Base-by-base conservation (phyloP, 75 land plant genomes). In the Sequoiadendron giganteum region DNA sequence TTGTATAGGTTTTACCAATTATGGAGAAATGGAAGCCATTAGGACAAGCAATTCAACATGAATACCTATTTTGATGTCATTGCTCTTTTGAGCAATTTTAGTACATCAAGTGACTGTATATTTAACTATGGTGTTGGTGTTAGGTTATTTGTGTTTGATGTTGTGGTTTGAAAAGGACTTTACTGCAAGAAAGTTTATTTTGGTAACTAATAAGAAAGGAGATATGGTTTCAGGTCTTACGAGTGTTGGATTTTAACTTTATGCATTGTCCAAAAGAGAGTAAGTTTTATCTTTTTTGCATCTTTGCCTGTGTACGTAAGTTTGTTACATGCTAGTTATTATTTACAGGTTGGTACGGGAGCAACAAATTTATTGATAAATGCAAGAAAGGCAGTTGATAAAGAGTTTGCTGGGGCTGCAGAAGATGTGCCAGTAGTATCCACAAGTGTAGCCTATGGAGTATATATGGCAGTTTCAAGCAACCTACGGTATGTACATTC, bases 381-480 rank as follows among this genome's bases (percentile, higher is more conserved):
- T 83, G 89, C 92, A 45, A 92, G 95, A 43, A 93, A 92, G 85
- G 84, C 90, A 38, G 72, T 96, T 30, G 97, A 95, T 89, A 92
- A 92, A 88, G 88, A 91, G 87, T 92, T 88, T 75, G 94, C 89
- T 58, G 96, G 91, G 40, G 92, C 91, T 77, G 91, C 91, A n/a
- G 98, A 96, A 85, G 94, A 95, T 83, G 90, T 96, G 45, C 98
- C 98, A 34, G 90, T 96, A 83, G 45, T 96, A 40, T 84, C 94
- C 55, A 96, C 98, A 30, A 96, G 97, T 91, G 89, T 93, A 75
- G 98, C 95, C 19, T 96, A 96, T 90, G 98, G 97, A 89, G 94
- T 96, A 28, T 96, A 96, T 86, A 95, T 96, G 98, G 93, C 98
- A 49, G 89, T 96, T 87, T 96, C 98, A 11, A 95, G 98, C 89